Conservation (phyloP, 176 grass and related monocot species). For the Leersia perrieri region DNA sequence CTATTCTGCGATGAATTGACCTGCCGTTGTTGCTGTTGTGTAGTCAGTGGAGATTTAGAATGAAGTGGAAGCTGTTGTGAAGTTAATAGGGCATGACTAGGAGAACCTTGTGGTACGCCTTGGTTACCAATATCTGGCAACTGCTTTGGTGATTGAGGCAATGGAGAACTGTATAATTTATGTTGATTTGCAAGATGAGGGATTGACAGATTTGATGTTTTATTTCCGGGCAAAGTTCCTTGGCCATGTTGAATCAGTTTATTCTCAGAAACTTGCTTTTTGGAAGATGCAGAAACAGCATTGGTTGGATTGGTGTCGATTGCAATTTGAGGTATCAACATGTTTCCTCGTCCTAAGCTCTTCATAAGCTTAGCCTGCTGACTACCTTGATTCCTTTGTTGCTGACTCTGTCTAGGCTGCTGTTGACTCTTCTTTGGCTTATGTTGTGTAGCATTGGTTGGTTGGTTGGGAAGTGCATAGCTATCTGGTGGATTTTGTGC, state of each 20-base stretch:
- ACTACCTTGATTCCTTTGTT: slow-evolving; percentile 70
- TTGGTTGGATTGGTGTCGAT: slow-evolving; percentile 30
- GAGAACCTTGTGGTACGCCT: slow-evolving; percentile 46
- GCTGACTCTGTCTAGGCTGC: slow-evolving; percentile 63
- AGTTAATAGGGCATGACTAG: slow-evolving; percentile 29
- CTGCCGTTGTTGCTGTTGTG: slow-evolving; percentile 38
- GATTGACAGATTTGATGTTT: slow-evolving; percentile 24
- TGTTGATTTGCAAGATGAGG: slow-evolving; percentile 56
- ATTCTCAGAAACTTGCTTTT: slow-evolving; percentile 54
- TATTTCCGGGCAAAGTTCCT: slow-evolving; percentile 32
- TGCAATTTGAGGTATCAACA: slow-evolving; percentile 57
- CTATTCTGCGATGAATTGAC: slow-evolving; percentile 46
- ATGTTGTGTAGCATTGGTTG: slow-evolving; percentile 47
- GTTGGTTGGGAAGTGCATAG: slow-evolving; percentile 39
- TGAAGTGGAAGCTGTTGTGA: slow-evolving; percentile 33
- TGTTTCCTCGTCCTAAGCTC: slow-evolving; percentile 75
- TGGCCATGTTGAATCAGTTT: slow-evolving; percentile 53
- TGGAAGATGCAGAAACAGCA: slow-evolving; percentile 39
- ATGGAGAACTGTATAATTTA: slow-evolving; percentile 46
- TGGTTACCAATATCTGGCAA: slow-evolving; percentile 50
- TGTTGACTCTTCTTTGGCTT: slow-evolving; percentile 63
- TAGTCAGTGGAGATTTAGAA: slow-evolving; percentile 27
- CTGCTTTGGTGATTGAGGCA: slow-evolving; percentile 51
- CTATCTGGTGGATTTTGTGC: slow-evolving; percentile 38
- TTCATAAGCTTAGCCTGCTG: slow-evolving; percentile 83